Conservation (phyloP, 2,329 filamentous ascomycete species). For the Aspergillus floridensis region DNA sequence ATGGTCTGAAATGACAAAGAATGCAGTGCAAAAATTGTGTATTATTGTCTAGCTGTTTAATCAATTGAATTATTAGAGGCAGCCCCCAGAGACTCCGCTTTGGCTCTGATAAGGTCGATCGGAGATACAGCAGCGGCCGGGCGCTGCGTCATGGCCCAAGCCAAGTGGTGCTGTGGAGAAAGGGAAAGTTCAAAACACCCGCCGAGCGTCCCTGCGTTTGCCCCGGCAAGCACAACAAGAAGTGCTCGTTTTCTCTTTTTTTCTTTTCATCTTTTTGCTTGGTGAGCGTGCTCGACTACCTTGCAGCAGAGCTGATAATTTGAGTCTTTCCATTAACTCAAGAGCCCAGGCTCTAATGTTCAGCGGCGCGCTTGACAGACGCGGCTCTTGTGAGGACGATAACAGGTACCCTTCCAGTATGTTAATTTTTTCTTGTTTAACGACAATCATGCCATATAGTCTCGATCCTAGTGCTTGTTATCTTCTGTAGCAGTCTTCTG, state of each 20-base stretch:
- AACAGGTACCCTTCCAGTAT: slow-evolving; percentile 28
- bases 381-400: slow-evolving; percentile 23
- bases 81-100: not conserved
- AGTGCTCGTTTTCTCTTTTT: not conserved
- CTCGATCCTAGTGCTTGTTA: not conserved
- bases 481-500: not conserved
- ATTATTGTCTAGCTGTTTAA: not conserved
- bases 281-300: no score
- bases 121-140: slow-evolving; percentile 30
- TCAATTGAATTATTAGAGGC: not conserved
- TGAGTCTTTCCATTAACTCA: not conserved
- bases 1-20: not conserved
- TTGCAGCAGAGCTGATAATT: not conserved
- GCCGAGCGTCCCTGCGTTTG: slow-evolving; percentile 19
- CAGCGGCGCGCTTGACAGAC: slow-evolving; percentile 18
- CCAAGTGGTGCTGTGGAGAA: slow-evolving; percentile 30
- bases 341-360: slow-evolving; percentile 19
- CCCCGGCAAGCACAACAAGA: slow-evolving; percentile 15
- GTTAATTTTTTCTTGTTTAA: slow-evolving; percentile 18
- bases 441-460: slow-evolving; percentile 18
- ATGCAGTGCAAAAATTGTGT: not conserved
- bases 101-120: slow-evolving; percentile 33
- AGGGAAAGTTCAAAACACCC: slow-evolving; percentile 38
- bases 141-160: slow-evolving; percentile 36
- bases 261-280: not conserved